A percentile compares a stretch with the other conserved stretches of the same genome.
Conservation (phyloP, 1,284 basidiomycete species). For the Tylopilus sp. region DNA sequence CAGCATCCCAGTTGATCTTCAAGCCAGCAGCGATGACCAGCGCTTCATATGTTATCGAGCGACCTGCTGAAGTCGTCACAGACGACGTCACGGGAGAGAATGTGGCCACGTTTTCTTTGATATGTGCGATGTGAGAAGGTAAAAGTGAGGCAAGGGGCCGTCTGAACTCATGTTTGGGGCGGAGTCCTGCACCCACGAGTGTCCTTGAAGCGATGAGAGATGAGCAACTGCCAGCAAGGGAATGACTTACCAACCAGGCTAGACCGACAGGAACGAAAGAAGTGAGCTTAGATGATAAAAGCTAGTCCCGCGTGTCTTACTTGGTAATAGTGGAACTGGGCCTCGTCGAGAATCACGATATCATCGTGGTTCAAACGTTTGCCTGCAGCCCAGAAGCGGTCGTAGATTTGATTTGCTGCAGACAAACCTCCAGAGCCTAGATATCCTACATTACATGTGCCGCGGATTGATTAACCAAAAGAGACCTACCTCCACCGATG, state of each 20-base stretch:
- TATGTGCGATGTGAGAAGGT: slow-evolving; percentile 68
- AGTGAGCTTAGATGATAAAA: slow-evolving; percentile 10
- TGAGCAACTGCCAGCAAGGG: not conserved
- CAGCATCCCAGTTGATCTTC: slow-evolving; percentile 76
- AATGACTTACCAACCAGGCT: slow-evolving; percentile 71
- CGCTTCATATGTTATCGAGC: slow-evolving; percentile 76
- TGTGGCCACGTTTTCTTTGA: slow-evolving; percentile 67
- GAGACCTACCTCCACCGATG: slow-evolving; percentile 56
- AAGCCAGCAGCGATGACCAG: slow-evolving; percentile 88
- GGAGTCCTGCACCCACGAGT: slow-evolving; percentile 84
- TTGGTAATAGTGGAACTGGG: slow-evolving; percentile 76
- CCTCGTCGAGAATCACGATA: slow-evolving; percentile 78
- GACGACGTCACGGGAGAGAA: slow-evolving; percentile 77
- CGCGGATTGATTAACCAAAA: not conserved
- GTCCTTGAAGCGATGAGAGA: slow-evolving; percentile 56
- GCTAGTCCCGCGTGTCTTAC: slow-evolving; percentile 33
- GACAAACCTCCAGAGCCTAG: slow-evolving; percentile 73
- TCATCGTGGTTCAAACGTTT: slow-evolving; percentile 68
- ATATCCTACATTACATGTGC: not conserved
- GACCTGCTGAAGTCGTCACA: slow-evolving; percentile 67
- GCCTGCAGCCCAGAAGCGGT: slow-evolving; percentile 66
- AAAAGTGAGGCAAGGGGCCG: slow-evolving; percentile 66
- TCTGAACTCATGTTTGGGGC: slow-evolving; percentile 62
- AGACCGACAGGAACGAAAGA: not conserved
- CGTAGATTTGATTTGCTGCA: slow-evolving; percentile 80